Base-by-base conservation (phyloP, 1,284 basidiomycete species). In the Athelia sp. region DNA sequence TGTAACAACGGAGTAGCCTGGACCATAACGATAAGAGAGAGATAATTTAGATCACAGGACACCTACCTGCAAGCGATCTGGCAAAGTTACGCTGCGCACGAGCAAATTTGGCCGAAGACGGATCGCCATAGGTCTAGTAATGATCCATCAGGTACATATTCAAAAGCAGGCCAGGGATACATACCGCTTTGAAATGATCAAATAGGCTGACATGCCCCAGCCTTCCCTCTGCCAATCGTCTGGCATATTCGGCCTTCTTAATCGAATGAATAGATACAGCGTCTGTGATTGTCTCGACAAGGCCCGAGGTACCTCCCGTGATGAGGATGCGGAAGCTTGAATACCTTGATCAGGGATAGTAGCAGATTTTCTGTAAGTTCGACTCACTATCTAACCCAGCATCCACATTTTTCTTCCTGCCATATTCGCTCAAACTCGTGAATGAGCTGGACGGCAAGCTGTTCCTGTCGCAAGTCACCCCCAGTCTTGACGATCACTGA, bases 401-500 rank as follows among this genome's bases (percentile, higher is more conserved):
- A 94, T 46, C 82, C 75, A 63, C 86, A 92, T 36, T 83, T 87
- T 66, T 97, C 94, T 57, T 98, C 95, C 58, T 84, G 82, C 93
- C 94, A 99, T 61, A 99, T 98, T 50, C 82, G 75, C 53, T 90
- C 87, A 63, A 99, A 98, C 62, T 96, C 90, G 52, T 79, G 87
- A 51, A 99, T 96, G 8, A 99, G 80, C 63, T 98, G 94, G 8
- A 95, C 91, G 6, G 97, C 97, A 23, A 99, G 78, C 68, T 99
- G 97, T 65, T 99, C 97, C 70, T 99, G 97, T 45, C 97, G 82
- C 48, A 99, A 69, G 68, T 99, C 97, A 23, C 90, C 94, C 2
- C 96, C 97, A 2, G 95, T 98, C 71, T 99, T 99, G 64, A 99
- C 93, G 55, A 99, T 99, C 45, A 98, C 93, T 9, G 94, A 96